Conservation (phyloP, 2,329 filamentous ascomycete species). For the Colletotrichum falcatum region DNA sequence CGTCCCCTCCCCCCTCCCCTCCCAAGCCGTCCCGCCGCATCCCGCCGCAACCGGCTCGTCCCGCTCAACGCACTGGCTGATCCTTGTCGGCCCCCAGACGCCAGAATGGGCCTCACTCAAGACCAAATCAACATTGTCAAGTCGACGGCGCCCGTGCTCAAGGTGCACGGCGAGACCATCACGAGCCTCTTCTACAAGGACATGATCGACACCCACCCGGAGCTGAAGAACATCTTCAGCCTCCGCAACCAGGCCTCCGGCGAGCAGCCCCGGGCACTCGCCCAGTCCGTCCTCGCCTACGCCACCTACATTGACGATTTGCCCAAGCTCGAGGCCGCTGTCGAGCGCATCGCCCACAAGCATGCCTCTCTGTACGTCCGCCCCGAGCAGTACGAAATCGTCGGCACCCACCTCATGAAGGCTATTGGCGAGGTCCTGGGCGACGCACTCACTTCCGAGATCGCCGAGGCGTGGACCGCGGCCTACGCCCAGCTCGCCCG, state of each 20-base stretch:
- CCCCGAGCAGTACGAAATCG: conserved; percentile 77
- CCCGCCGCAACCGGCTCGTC: conserved; percentile 4
- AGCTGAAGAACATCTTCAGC: conserved; percentile 78
- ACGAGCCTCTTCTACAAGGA: conserved; percentile 79
- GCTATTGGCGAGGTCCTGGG: conserved; percentile 78
- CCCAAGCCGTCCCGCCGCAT: conserved; percentile 21
- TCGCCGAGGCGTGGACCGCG: conserved; percentile 77
- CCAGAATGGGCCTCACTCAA: conserved; percentile 65
- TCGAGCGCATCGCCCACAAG: conserved; percentile 81
- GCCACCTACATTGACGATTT: conserved; percentile 79
- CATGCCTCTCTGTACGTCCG: conserved; percentile 78
- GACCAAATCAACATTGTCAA: conserved; percentile 79
- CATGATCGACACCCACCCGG: conserved; percentile 73
- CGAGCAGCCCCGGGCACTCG: conserved; percentile 77
- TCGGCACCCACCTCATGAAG: conserved; percentile 75
- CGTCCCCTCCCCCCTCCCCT: neutral
- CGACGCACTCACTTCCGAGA: conserved; percentile 72
- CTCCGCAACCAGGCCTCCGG: conserved; percentile 75
- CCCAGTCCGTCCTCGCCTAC: conserved; percentile 77
- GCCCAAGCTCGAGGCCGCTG: conserved; percentile 64
- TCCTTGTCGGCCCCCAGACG: conserved; percentile 22
- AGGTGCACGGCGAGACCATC: conserved; percentile 75
- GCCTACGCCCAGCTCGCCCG: conserved; percentile 79
- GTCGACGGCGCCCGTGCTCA: conserved; percentile 79
- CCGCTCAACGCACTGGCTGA: neutral